These are phyloP conservation scores for Fraxinus cuspidata DNA, from an alignment of 257 asterid genomes.

Conservation along the genomic window DNA sequence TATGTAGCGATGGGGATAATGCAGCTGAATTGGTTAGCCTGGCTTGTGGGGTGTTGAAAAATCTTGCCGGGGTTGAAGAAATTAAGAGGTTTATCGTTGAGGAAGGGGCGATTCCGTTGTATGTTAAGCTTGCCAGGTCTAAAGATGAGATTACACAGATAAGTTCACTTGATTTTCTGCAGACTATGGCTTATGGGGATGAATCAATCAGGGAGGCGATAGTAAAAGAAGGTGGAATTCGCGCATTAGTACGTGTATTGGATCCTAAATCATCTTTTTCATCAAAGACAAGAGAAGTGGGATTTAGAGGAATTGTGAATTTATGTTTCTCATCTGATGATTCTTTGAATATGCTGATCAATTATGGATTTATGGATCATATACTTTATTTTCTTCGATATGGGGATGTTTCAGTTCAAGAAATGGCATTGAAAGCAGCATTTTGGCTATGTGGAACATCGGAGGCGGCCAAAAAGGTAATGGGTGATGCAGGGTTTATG, in stretches of 20 bases:
- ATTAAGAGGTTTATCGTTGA: constrained; percentile 86
- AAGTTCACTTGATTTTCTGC: constrained; percentile 68
- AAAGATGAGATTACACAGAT: constrained; percentile 59
- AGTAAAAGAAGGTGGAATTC: constrained; percentile 68
- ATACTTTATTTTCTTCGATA: constrained; percentile 56
- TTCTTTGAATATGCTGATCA: constrained; percentile 41
- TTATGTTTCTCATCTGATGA: constrained; percentile 47
- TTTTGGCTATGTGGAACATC: constrained; percentile 84
- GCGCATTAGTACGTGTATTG: constrained; percentile 53
- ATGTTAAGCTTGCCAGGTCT: constrained; percentile 54
- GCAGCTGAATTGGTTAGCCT: constrained; percentile 47
- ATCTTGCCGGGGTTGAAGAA: constrained; percentile 80
- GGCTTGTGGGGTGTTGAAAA: constrained; percentile 83
- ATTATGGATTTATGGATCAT: constrained; percentile 62
- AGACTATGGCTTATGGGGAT: constrained; percentile 69
- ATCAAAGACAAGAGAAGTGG: constrained; percentile 70
- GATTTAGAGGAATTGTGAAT: constrained; percentile 66
- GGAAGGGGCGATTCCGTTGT: constrained; percentile 61
- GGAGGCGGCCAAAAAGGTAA: constrained; percentile 72
- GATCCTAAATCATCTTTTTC: constrained; percentile 61
- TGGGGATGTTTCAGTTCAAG: constrained; percentile 70
- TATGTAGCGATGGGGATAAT: constrained; percentile 42
- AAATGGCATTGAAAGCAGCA: constrained; percentile 73
- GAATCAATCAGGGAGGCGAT: constrained; percentile 51
- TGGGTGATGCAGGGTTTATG: constrained; percentile 94